Conservation (phyloP, 768 basidiomycete genomes). For the Tricholomella constricta region DNA sequence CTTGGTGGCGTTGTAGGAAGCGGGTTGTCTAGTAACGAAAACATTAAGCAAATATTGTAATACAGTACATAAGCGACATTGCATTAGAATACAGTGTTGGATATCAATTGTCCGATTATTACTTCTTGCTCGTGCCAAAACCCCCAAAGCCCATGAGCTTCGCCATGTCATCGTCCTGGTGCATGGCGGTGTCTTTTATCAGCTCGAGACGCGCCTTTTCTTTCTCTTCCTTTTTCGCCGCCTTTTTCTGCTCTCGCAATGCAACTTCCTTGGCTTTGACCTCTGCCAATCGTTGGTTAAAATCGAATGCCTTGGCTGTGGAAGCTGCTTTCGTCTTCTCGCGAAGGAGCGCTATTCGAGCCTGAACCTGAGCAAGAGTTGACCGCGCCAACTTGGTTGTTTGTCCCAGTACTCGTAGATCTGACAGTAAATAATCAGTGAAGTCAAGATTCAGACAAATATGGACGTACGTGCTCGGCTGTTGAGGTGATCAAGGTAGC, state of each 20-base stretch:
- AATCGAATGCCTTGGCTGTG: conserved; percentile 89
- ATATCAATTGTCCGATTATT: conserved; percentile 28
- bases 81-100: conserved; percentile 28
- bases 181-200: conserved; percentile 48
- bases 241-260: conserved; percentile 72
- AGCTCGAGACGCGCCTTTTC: conserved; percentile 71
- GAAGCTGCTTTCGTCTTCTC: conserved; percentile 86
- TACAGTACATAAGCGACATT: conserved; percentile 28
- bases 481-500: conserved; percentile 95
- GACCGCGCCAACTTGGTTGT: conserved; percentile 90
- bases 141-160: conserved; percentile 90
- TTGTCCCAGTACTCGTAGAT: conserved; percentile 93
- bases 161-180: conserved; percentile 68
- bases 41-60: conserved; percentile 23
- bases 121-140: conserved; percentile 87
- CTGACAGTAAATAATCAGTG: conserved; percentile 41
- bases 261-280: conserved; percentile 73
- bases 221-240: conserved; percentile 77
- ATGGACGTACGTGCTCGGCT: conserved; percentile 77
- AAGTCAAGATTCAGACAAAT: background rate
- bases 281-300: conserved; percentile 84
- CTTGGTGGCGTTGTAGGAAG: conserved; percentile 52
- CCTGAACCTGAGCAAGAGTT: conserved; percentile 89
- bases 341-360: conserved; percentile 83
- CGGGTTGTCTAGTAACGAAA: conserved; percentile 22